phyloP scores from a whole-genome alignment of 139 green algal genomes.

The Bryopsis sp. region DNA sequence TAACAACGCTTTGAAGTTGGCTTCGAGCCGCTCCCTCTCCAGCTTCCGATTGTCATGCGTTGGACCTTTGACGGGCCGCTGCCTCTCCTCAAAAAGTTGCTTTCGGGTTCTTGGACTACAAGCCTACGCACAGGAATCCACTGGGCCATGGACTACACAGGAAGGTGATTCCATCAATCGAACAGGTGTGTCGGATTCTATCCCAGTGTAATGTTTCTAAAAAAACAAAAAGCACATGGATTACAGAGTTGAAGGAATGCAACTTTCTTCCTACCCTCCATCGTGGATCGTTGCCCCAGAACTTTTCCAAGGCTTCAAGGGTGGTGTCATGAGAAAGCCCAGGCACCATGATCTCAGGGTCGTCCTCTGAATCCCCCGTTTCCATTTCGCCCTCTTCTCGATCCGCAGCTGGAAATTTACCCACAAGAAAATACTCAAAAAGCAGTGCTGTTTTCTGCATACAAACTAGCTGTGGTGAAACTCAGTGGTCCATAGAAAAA shows the following conservation, averaged over 20 bases:
- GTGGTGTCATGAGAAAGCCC: constrained; percentile 21
- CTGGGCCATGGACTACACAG: no score
- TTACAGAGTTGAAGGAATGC: not conserved
- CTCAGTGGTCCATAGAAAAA: no score
- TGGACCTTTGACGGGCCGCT: not conserved
- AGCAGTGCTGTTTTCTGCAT: no score
- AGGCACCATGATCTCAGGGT: not conserved
- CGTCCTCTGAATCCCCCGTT: not conserved
- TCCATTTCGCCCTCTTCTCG: not conserved
- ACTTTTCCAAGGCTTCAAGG: constrained; percentile 33
- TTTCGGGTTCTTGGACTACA: not conserved
- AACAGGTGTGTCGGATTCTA: no score
- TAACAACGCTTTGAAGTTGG: not conserved
- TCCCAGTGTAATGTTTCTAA: not conserved
- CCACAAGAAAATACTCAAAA: no score
- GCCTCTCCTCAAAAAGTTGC: constrained; percentile 28
- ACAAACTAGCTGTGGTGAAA: no score
- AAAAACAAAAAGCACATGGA: not conserved
- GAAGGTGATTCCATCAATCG: no score
- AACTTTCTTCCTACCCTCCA: constrained; percentile 49
- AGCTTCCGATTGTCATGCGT: not conserved
- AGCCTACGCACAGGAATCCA: no score
- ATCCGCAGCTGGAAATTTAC: no score
- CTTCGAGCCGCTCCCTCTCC: not conserved
- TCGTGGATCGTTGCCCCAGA: constrained; percentile 49